Conservation (phyloP, 1,139 yeast species). For the Lodderomyces oxycetoniae region DNA sequence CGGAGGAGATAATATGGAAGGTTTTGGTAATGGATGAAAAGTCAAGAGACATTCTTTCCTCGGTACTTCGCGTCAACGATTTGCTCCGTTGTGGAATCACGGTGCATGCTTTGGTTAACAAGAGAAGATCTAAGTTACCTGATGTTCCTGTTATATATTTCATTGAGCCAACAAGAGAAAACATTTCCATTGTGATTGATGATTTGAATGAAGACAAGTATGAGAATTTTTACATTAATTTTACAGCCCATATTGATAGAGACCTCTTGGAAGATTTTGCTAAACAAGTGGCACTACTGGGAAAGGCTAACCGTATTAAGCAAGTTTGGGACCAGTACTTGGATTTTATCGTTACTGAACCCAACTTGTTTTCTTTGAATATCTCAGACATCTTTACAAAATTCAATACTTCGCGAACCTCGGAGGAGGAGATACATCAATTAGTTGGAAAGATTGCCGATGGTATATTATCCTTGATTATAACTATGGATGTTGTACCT, state of each 20-base stretch:
- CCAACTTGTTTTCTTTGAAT: conserved; percentile 80
- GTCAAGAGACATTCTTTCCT: conserved; percentile 81
- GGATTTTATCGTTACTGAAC: conserved; percentile 89
- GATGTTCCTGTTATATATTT: conserved; percentile 95
- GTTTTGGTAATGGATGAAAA: conserved; percentile 79
- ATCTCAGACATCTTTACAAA: conserved; percentile 58
- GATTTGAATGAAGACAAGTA: conserved; percentile 75
- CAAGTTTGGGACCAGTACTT: conserved; percentile 93
- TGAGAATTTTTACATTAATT: conserved; percentile 76
- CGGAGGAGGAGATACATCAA: conserved; percentile 68
- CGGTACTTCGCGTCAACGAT: conserved; percentile 87
- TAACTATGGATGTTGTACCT: conserved; percentile 79
- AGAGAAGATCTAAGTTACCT: conserved; percentile 72
- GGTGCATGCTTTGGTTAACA: conserved; percentile 68
- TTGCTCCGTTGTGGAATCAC: conserved; percentile 85
- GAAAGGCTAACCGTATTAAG: conserved; percentile 63
- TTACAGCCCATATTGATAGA: conserved; percentile 74
- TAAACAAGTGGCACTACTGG: conserved; percentile 66
- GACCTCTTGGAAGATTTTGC: conserved; percentile 86
- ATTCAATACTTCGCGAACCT: conserved; percentile 65
- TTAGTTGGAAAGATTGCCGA: conserved; percentile 68
- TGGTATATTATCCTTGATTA: conserved; percentile 74
- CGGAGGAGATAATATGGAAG: conserved; percentile 81
- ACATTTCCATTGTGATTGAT: conserved; percentile 59
- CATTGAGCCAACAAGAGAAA: conserved; percentile 79